A percentile compares a stretch with the other conserved stretches of the same genome.
Conservation (phyloP, 192 early-diverging fungal genomes). For the Paraglomus brasilianum region DNA sequence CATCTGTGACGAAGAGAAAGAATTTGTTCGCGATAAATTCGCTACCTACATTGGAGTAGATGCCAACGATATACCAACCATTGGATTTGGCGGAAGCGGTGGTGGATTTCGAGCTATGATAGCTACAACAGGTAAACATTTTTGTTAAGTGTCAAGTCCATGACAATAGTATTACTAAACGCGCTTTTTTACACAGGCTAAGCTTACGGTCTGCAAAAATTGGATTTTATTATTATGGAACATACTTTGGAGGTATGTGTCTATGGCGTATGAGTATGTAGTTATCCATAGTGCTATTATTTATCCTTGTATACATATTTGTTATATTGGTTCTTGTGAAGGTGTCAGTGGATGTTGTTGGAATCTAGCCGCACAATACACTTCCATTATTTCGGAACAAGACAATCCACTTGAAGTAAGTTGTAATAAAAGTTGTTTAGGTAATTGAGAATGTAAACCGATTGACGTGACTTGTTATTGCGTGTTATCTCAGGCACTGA, state of each 20-base stretch:
- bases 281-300: too few species aligned
- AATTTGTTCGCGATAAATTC: slow-evolving; percentile 46
- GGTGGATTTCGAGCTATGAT: slow-evolving; percentile 85
- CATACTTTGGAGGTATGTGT: slow-evolving; percentile 59
- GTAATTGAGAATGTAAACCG: slow-evolving; percentile 38
- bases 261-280: not conserved
- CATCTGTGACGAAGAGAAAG: slow-evolving; percentile 8
- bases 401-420: slow-evolving; percentile 15
- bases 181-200: slow-evolving; percentile 48
- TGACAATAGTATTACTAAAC: too few species aligned
- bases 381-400: not conserved
- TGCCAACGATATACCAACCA: slow-evolving; percentile 61
- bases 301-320: not conserved
- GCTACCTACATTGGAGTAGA: slow-evolving; percentile 73
- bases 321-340: not conserved
- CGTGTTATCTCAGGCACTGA: slow-evolving; percentile 35
- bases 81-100: slow-evolving; percentile 67
- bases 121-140: slow-evolving; percentile 29
- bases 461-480: slow-evolving; percentile 10
- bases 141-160: too few species aligned
- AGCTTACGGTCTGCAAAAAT: slow-evolving; percentile 59
- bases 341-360: slow-evolving; percentile 62
- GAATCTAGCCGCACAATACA: slow-evolving; percentile 45
- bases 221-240: slow-evolving; percentile 67
- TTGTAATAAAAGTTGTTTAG: too few species aligned